phyloP scores from a whole-genome alignment of 176 grass and related monocot species.

The Ampelocalamus luodianensis region DNA sequence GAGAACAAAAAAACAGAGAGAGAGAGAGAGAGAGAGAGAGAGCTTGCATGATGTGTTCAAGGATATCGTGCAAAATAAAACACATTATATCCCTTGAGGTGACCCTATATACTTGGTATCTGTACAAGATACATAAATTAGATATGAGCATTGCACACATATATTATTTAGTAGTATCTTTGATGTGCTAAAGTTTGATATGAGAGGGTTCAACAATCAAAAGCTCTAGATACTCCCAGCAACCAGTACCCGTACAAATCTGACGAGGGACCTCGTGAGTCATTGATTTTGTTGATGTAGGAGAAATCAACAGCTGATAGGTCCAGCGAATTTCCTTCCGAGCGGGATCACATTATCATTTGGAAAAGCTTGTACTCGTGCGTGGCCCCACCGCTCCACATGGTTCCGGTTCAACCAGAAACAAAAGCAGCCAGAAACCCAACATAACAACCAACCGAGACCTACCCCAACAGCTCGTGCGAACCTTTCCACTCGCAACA shows the following conservation, averaged over 20 bases:
- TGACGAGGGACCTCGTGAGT: no score
- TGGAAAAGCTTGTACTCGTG: background rate
- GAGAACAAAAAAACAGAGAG: no score
- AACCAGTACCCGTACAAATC: background rate
- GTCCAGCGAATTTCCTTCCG: no score
- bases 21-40: background rate
- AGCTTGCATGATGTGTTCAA: background rate
- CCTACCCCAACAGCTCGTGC: constrained; percentile 36
- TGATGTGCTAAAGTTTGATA: background rate
- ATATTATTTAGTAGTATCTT: background rate
- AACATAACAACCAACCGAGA: constrained; percentile 30
- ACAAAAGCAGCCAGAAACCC: background rate
- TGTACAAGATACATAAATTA: background rate
- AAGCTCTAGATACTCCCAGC: background rate
- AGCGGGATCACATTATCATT: background rate
- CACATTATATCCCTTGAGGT: background rate
- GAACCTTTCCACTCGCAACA: constrained; percentile 21
- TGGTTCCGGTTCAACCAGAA: constrained; percentile 8
- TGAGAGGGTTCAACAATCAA: background rate
- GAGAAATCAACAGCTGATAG: no score
- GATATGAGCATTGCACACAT: background rate
- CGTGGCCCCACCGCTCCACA: background rate
- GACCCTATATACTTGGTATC: background rate
- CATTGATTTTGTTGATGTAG: no score
- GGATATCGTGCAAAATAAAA: background rate